Conservation (phyloP, 768 basidiomycete species). For the Clavaria fumosa region DNA sequence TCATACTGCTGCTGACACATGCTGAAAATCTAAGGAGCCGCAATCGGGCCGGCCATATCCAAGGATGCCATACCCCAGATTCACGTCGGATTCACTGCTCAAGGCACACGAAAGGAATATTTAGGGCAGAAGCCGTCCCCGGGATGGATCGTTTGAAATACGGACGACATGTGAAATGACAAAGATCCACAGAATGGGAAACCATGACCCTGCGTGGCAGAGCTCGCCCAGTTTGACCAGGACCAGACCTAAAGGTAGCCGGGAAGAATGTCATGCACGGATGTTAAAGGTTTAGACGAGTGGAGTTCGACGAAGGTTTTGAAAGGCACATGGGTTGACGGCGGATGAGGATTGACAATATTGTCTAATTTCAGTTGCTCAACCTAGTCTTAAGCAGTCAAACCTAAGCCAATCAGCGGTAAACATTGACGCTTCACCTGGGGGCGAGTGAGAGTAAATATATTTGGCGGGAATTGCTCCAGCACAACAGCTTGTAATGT, state of each 20-base stretch:
- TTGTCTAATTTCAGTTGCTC: slow-evolving; percentile 50
- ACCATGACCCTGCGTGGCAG: too few species aligned
- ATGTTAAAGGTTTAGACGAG: slow-evolving; percentile 25
- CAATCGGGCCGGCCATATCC: too few species aligned
- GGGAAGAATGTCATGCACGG: slow-evolving; percentile 39
- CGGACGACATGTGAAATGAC: too few species aligned
- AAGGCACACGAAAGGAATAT: too few species aligned
- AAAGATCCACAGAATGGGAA: too few species aligned
- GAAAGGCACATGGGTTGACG: slow-evolving; percentile 21
- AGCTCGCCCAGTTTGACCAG: too few species aligned
- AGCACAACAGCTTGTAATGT: slow-evolving; percentile 48
- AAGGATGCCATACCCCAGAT: too few species aligned
- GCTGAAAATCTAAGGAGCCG: too few species aligned
- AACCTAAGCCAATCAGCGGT: neutral
- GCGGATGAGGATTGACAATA: slow-evolving; percentile 22
- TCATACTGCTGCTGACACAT: too few species aligned
- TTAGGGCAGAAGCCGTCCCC: too few species aligned
- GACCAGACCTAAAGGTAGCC: slow-evolving; percentile 22
- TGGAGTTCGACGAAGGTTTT: slow-evolving; percentile 24
- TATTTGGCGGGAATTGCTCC: slow-evolving; percentile 44
- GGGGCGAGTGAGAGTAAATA: slow-evolving; percentile 55
- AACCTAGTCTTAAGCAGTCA: slow-evolving; percentile 24
- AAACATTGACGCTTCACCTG: slow-evolving; percentile 29
- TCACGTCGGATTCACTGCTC: too few species aligned
- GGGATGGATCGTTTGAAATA: too few species aligned